Evolutionary conservation across 225 moss, liverwort and hornwort genomes (phyloP).

Genomic region (Anthoceros angustus): DNA sequence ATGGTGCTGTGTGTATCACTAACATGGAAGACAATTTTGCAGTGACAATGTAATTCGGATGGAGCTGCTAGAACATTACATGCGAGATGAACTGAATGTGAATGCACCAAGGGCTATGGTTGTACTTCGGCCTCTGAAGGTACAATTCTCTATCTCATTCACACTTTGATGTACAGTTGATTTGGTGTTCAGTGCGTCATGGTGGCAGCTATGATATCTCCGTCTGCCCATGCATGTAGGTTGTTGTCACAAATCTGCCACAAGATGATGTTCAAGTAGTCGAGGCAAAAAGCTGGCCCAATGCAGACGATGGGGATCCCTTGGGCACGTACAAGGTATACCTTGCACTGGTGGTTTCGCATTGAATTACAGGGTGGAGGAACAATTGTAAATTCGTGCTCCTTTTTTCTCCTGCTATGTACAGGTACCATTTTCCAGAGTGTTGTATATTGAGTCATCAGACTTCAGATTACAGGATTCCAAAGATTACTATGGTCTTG

Average conservation of each 20-base stretch:
- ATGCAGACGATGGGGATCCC: conserved; percentile 48
- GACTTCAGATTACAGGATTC: conserved; percentile 91
- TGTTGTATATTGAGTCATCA: conserved; percentile 66
- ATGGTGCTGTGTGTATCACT: neutral
- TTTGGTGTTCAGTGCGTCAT: neutral
- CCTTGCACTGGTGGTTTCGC: neutral
- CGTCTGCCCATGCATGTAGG: conserved; percentile 21
- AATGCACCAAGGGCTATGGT: conserved; percentile 76
- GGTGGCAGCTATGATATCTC: neutral
- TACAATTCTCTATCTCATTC: conserved; percentile 5
- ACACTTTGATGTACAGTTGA: neutral
- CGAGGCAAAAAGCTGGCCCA: conserved; percentile 92
- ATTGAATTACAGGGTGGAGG: neutral
- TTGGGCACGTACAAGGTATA: conserved; percentile 66
- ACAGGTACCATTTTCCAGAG: conserved; percentile 80
- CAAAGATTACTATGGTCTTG: conserved; percentile 96
- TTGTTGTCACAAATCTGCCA: conserved; percentile 62
- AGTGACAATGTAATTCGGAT: conserved; percentile 89
- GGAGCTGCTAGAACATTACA: conserved; percentile 90
- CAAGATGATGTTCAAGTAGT: conserved; percentile 53
- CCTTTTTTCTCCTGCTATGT: conserved; percentile 10
- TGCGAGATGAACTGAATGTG: conserved; percentile 70
- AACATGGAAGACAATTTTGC: neutral
- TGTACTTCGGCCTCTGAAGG: conserved; percentile 81
- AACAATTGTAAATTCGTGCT: neutral